Conservation (phyloP, 169 alveolate genomes). For the Amoebophrya sp. region DNA sequence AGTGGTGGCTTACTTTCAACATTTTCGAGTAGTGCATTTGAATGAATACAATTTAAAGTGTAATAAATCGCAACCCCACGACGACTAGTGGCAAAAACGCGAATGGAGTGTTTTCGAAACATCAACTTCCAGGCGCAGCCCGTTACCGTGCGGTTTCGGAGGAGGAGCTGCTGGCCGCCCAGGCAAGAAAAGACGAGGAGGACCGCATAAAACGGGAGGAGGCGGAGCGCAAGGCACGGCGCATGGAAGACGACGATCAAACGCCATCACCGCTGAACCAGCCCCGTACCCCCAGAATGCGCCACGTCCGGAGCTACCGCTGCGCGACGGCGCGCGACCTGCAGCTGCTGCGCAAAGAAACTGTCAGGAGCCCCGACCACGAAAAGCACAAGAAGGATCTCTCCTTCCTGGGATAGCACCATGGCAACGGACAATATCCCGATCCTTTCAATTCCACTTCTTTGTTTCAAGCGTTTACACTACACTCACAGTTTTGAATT, state of each 20-base stretch:
- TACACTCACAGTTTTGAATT: too few species aligned
- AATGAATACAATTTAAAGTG: too few species aligned
- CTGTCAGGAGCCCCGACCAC: neutral
- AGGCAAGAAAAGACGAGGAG: neutral
- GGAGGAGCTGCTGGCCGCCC: neutral
- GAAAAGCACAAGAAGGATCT: neutral
- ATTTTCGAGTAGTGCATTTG: too few species aligned
- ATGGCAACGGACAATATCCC: too few species aligned
- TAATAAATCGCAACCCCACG: too few species aligned
- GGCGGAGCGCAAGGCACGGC: neutral
- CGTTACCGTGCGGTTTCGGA: neutral
- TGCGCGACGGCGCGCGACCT: neutral
- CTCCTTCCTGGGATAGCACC: too few species aligned
- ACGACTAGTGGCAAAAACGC: too few species aligned
- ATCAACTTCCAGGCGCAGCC: neutral
- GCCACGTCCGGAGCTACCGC: neutral
- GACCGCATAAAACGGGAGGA: neutral
- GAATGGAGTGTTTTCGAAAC: too few species aligned
- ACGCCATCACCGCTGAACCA: neutral
- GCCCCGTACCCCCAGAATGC: neutral
- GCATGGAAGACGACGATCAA: neutral
- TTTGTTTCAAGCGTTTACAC: too few species aligned
- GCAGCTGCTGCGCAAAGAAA: neutral
- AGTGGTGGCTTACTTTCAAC: too few species aligned
- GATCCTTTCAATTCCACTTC: too few species aligned